Evolutionary conservation across 768 basidiomycete genomes (phyloP), one percentile per base, ranked within the genome.

Genomic region (Lactifluus echinatus): DNA sequence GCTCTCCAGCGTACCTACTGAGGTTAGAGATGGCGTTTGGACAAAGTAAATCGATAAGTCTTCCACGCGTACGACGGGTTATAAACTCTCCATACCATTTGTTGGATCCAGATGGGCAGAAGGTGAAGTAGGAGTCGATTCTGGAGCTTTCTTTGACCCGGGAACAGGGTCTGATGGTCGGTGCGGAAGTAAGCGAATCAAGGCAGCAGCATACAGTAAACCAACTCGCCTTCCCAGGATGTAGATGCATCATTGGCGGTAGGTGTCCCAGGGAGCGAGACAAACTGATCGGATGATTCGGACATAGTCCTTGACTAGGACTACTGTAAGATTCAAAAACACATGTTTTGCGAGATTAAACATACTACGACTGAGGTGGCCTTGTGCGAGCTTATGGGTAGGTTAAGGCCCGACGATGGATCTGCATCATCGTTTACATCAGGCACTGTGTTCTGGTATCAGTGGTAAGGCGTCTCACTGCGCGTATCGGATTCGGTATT

Each of bases 251-350:
- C 53, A 17, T 59, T 39, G 8, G 31, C 40, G 1, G 42, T 24
- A 15, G 57, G 57, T 4, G 57, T 49, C 42, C 23, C 53, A 31
- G 57, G 57, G 17, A 50, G 21, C 24, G 57, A 59, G 26, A 49
- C 44, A 26, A 59, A 55, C 21, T 24, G 33, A 54, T 59, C 57
- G 21, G 57, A 59, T 3, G 57, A 28, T n/a, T 2, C n/a, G 12
- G 53, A 55, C 29, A 31, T 31, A 19, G 33, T 11, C 42, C 34
- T 50, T 6, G 33, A 37, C 53, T 55, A 15, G 15, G 31, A 37
- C 7, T 33, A 3, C 12, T 31, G 46, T 54, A 23, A 54, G 29
- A n/a, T 8, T 39, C 45, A 17, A 15, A n/a, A n/a, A 37, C 2
- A 42, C 5, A 39, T 33, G 42, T 7, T 31, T 8, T 24, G 31